Conservation (phyloP, 2,329 filamentous ascomycete genomes). For the Uncinocarpus reesii region DNA sequence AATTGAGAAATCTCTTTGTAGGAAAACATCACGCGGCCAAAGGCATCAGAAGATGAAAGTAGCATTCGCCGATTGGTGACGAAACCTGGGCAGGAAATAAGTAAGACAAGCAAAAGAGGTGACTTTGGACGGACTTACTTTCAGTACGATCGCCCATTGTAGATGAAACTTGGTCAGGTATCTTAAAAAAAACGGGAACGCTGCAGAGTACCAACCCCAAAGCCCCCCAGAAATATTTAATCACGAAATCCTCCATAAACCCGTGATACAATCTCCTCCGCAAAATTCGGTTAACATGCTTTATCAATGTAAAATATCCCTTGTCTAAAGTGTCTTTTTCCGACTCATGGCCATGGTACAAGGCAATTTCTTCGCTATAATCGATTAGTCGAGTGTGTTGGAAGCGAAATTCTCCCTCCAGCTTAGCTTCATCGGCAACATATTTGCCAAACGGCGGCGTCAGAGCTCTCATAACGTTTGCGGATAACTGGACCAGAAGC, state of each 20-base stretch:
- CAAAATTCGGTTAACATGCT: slow-evolving; percentile 94
- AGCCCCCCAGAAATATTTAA: slow-evolving; percentile 99
- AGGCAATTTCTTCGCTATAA: slow-evolving; percentile 85
- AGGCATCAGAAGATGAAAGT: slow-evolving; percentile 86
- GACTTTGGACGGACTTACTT: slow-evolving; percentile 34
- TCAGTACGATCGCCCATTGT: slow-evolving; percentile 48
- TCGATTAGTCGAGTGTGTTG: slow-evolving; percentile 92
- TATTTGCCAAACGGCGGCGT: slow-evolving; percentile 97
- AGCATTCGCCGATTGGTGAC: slow-evolving; percentile 90
- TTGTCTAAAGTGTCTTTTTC: slow-evolving; percentile 97
- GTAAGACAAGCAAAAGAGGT: slow-evolving; percentile 4
- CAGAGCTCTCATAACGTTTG: slow-evolving; percentile 82
- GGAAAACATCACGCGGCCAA: slow-evolving; percentile 92
- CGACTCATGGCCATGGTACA: slow-evolving; percentile 83
- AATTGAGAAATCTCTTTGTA: slow-evolving; percentile 96
- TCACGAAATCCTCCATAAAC: slow-evolving; percentile 99
- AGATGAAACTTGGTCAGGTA: slow-evolving; percentile 56
- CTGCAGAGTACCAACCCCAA: slow-evolving; percentile 84
- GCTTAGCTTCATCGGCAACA: slow-evolving; percentile 84
- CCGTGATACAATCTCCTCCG: slow-evolving; percentile 87
- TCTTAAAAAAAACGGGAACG: slow-evolving; percentile 89
- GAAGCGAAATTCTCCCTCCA: slow-evolving; percentile 94
- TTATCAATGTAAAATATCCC: slow-evolving; percentile 97
- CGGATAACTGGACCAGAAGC: slow-evolving; percentile 82
- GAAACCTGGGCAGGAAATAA: slow-evolving; percentile 48